Evolutionary conservation across 2,329 filamentous ascomycete genomes (phyloP), one percentile per base, ranked within the genome.

Genomic region (Cytospora piceae): DNA sequence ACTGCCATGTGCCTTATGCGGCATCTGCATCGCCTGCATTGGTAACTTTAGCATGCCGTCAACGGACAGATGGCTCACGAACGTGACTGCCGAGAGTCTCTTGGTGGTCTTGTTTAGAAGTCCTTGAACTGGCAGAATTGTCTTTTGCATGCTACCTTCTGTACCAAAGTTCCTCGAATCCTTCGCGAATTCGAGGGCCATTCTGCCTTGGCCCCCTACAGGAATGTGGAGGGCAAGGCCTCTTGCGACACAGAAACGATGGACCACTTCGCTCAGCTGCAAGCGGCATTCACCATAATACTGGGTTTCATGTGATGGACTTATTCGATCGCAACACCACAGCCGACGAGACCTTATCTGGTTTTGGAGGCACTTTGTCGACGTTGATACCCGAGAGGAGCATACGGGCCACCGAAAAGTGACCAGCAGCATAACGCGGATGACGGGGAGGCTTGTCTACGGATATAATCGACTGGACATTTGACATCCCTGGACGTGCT

Each of bases 71-170:
- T 46, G 27, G 53, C 39, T n/a, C 12, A 27, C 37, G 15, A 27
- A 51, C 51, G 27, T 20, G n/a, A 14, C 46, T 22, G n/a, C 46
- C 9, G n/a, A 24, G 3, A 5, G 9, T n/a, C 3, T 22, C 22
- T n/a, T n/a, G 46, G 24, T 14, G 39, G 53, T 34, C 53, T 29
- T n/a, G n/a, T n/a, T n/a, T 20, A 56, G 60, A 52, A 56, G 56
- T 15, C 11, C 49, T 52, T 49, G 52, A 39, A 62, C 52, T 62
- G 60, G 60, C 60, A 56, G 17, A 5, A 24, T 31, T 17, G 31
- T 17, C 11, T 20, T 14, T 24, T 12, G 11, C n/a, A 11, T 49
- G n/a, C 24, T 3, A 14, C 46, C 22, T 49, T 24, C 12, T 12
- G n/a, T 22, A 49, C n/a, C 12, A 22, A 14, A 49, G 5, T 11